phyloP scores from a whole-genome alignment of 2,329 filamentous ascomycete species.

The Paracamarosporium sp. region DNA sequence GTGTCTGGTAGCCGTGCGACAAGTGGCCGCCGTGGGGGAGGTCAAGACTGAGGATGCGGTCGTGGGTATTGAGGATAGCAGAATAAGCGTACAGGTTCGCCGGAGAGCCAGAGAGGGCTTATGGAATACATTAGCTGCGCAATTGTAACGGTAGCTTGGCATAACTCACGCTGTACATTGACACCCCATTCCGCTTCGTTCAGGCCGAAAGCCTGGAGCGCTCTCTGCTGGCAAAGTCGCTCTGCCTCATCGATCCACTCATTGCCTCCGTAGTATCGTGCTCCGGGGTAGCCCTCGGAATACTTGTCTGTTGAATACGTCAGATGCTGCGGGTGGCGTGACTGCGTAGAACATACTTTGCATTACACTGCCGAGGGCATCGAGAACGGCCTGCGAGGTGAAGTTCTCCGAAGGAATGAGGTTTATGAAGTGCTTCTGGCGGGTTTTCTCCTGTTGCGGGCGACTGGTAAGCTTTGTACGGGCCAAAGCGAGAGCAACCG shows the following conservation, averaged over 20 bases:
- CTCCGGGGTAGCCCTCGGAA: slow-evolving; percentile 97
- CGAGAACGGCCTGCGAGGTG: slow-evolving; percentile 96
- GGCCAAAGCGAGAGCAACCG: slow-evolving; percentile 16
- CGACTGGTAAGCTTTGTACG: slow-evolving; percentile 23
- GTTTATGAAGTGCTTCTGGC: slow-evolving; percentile 99
- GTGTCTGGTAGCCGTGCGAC: slow-evolving; percentile 96
- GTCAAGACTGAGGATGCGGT: slow-evolving; percentile 95
- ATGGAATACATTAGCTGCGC: slow-evolving; percentile 18
- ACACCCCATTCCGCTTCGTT: slow-evolving; percentile 94
- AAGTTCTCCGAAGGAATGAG: slow-evolving; percentile 99
- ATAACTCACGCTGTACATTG: slow-evolving; percentile 81
- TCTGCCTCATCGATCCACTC: slow-evolving; percentile 98
- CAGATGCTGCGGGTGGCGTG: slow-evolving; percentile 44
- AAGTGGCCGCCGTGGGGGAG: slow-evolving; percentile 95
- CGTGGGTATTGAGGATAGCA: slow-evolving; percentile 88
- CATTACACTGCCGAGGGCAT: slow-evolving; percentile 77
- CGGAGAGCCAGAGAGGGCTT: slow-evolving; percentile 80
- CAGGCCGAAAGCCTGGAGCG: slow-evolving; percentile 87
- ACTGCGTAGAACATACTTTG: slow-evolving; percentile 65
- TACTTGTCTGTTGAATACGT: slow-evolving; percentile 78
- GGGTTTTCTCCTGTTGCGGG: slow-evolving; percentile 78
- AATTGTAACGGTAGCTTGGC: neutral
- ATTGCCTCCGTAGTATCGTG: slow-evolving; percentile 98
- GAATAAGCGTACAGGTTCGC: slow-evolving; percentile 87
- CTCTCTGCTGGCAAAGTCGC: slow-evolving; percentile 91